Evolutionary conservation across 495 filamentous ascomycete species (phyloP).

Genomic region (Margaritispora aquatica): DNA sequence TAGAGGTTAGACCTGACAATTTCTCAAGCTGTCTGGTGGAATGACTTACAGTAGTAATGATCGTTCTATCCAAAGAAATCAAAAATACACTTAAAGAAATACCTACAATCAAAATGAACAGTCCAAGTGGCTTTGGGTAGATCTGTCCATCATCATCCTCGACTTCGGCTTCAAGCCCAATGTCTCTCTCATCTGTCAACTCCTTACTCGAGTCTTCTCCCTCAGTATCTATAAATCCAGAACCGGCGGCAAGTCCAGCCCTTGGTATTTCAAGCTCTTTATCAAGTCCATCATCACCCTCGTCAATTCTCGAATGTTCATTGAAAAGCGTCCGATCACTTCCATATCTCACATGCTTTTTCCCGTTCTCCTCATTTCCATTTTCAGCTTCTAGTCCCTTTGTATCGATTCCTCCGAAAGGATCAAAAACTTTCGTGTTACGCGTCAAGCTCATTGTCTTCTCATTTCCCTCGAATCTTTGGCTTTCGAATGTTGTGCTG

Average conservation of each 20-base stretch:
- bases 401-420: not conserved
- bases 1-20: conserved; percentile 20
- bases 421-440: conserved; percentile 5
- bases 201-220: not conserved
- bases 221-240: not conserved
- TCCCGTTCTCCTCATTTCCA: not conserved
- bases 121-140: conserved; percentile 26
- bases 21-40: not conserved
- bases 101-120: conserved; percentile 28
- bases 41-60: conserved; percentile 35
- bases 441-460: conserved; percentile 3
- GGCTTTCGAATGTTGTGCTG: conserved; percentile 22
- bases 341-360: not conserved
- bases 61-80: conserved; percentile 36
- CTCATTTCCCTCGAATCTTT: conserved; percentile 27
- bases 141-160: conserved; percentile 15
- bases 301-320: not conserved
- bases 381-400: not conserved
- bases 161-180: conserved; percentile 9
- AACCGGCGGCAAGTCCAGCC: not conserved
- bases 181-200: conserved; percentile 3
- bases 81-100: conserved; percentile 35
- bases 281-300: not conserved
- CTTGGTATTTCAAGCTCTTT: not conserved
- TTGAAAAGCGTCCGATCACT: no score